Evolutionary conservation across 208 protist species (phyloP), one percentile per base, ranked within the genome.

Genomic region (Leishmania major): DNA sequence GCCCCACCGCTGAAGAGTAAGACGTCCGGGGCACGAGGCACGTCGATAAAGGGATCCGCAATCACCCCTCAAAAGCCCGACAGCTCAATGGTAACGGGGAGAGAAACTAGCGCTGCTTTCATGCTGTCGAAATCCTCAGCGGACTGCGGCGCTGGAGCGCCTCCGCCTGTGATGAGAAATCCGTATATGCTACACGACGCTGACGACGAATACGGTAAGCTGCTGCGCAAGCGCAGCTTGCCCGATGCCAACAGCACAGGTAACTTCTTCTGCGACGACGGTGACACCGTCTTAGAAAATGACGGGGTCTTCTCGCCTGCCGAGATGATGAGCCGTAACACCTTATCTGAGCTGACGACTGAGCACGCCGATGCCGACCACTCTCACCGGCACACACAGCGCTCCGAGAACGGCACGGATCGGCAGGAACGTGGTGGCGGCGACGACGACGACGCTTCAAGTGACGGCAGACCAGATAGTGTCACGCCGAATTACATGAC

Each of bases 401-500:
- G 3, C 8, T 19, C 19, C 8, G 31, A 70, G 13, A 13, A 37
- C 55, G 22, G 25, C 31, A 64, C 2, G 3, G 7, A 6, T 7
- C 51, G 22, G 28, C 73, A 19, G n/a, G 17, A 43, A 17, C 17
- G 10, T 11, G 11, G 2, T 2, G 43, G 5, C 57, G 31, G 1
- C 7, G 7, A 17, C 76, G 71, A 17, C 76, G 71, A 77, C 35
- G 76, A 74, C 47, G 67, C 31, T 0, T 25, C 8, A 0, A 72
- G 66, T 11, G 49, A 43, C 13, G 82, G 71, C 28, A 78, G 69
- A 43, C 77, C 70, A 7, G 62, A 74, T 19, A 49, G 17, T 4
- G 60, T 77, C 59, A 80, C 73, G 22, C 43, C 92, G 0, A 79
- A 88, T 22, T 84, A 87, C 79, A 90, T 97, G 57, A 91, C 89